Base-by-base conservation (phyloP, 2,329 filamentous ascomycete genomes). In the Chalaropsis thielavioides region DNA sequence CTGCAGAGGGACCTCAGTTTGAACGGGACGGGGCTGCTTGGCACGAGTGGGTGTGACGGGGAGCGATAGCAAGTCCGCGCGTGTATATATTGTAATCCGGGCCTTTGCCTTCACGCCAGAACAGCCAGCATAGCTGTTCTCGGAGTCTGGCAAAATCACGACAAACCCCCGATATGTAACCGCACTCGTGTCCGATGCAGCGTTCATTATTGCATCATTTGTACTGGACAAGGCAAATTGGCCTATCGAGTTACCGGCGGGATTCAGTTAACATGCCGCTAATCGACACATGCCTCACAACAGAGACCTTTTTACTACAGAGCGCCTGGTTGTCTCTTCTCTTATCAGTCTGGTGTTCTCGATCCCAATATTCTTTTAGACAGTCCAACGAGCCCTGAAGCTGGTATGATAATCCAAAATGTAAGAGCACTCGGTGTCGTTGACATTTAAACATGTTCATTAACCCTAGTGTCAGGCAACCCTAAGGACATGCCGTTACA, bases 281-380 rank as follows among this genome's bases (percentile, higher is more conserved):
- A 17, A n/a, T 27, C 6, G 51, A 31, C 11, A 56, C 15, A 27
- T 31, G 51, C 19, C 31, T 31, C 31, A 3, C 31, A 2, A 31
- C 31, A 31, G 6, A 31, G 31, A 2, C 6, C 6, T 31, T 31
- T 6, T 31, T 6, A 31, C 31, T 31, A 31, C 31, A 2, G 31
- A 6, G 31, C 31, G 2, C 6, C 31, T 31, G 3, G 31, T 31
- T 31, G 2, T 31, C 31, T 31, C 31, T 31, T 31, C 31, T 31
- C 31, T 31, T 31, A 6, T 71, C 1, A 67, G 67, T 6, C 67
- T 68, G 1, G 84, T 88, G 81, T 85, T 84, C 64, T 79, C 80
- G 0, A 80, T 89, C 0, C 87, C 87, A 0, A 73, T 89, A 0
- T 89, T 89, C 73, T 90, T 89, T 68, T 83, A 87, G 66, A 80